phyloP scores from a whole-genome alignment of 2,329 filamentous ascomycete species.

The Aspergillus quadricinctus region DNA sequence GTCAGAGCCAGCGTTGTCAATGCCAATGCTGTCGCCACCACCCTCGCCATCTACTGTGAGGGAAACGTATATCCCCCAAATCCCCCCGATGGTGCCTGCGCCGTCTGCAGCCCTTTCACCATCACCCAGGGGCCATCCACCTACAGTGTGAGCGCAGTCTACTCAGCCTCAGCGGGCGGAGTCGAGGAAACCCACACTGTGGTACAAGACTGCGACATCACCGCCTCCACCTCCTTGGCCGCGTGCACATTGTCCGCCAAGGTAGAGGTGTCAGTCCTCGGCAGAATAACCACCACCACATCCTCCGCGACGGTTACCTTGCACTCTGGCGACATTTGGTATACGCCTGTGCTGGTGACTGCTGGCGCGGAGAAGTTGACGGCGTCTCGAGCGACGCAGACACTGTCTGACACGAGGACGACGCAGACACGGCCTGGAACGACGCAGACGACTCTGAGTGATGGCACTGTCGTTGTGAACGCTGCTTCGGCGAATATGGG shows the following conservation, averaged over 20 bases:
- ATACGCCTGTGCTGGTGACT: conserved; percentile 11
- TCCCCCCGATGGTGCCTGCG: conserved; percentile 2
- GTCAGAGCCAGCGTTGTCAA: conserved; percentile 13
- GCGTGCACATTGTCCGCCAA: conserved; percentile 10
- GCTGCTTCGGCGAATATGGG: conserved; percentile 1
- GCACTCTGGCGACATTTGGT: conserved; percentile 7
- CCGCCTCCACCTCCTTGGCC: conserved; percentile 11
- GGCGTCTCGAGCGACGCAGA: conserved; percentile 8
- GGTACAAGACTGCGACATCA: conserved; percentile 13
- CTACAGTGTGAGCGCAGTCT: conserved; percentile 9
- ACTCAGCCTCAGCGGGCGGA: conserved; percentile 2
- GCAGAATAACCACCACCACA: conserved; percentile 3
- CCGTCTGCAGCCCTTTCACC: conserved; percentile 10
- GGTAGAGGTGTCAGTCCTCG: background rate
- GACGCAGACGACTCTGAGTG: background rate
- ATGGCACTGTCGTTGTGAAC: background rate
- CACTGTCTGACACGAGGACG: background rate
- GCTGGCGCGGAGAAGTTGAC: conserved; percentile 16
- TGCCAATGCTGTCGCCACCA: conserved; percentile 15
- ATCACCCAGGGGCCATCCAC: conserved; percentile 19
- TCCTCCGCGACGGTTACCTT: conserved; percentile 1
- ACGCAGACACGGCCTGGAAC: background rate
- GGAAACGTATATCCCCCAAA: background rate
- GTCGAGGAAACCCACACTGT: conserved; percentile 6
- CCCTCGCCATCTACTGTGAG: conserved; percentile 12